Base-by-base conservation (phyloP, 345 rosid species). In the Eutrema yunnanense region DNA sequence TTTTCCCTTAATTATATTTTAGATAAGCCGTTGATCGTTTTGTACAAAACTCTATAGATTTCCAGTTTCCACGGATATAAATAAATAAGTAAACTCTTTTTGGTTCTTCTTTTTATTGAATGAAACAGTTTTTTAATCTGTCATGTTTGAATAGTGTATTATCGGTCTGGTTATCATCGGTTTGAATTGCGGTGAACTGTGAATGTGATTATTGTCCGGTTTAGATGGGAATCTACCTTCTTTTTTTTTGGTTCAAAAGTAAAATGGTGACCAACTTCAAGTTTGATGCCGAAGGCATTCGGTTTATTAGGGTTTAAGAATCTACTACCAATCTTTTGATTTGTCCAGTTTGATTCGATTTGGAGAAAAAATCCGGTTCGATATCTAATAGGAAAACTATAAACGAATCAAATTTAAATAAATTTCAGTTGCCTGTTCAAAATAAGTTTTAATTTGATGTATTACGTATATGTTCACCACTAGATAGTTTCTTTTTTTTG, bases 21-120 rank as follows among this genome's bases (percentile, higher is more conserved):
- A 12, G 71, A 4, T 58, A 57, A 38, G 32, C 62, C 30, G 32
- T 52, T 67, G 6, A n/a, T 67, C 40, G 62, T 68, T 59, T 59
- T 74, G 65, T 69, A 68, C 26, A 67, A 44, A 61, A 52, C 69
- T 61, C 74, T 5, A 6, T 43, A 48, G 49, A 73, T 59, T 27
- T 74, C 58, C 40, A 61, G 58, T 56, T 70, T 41, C 75, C 80
- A 69, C 61, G 75, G 75, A 62, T 76, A 40, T 76, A 62, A 13
- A 75, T 62, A 62, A 64, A 34, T 13, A 43, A 62, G 30, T 16
- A 34, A 56, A 32, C 43, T 26, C 8, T 4, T 26, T 42, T 26
- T 33, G 36, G 37, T 66, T 57, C 66, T 63, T 9, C 12, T 71
- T 48, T 30, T 9, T 49, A 13, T 13, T 5, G 62, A 41, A 40